Conservation (phyloP, 495 filamentous ascomycete genomes). For the Tuber indicum region DNA sequence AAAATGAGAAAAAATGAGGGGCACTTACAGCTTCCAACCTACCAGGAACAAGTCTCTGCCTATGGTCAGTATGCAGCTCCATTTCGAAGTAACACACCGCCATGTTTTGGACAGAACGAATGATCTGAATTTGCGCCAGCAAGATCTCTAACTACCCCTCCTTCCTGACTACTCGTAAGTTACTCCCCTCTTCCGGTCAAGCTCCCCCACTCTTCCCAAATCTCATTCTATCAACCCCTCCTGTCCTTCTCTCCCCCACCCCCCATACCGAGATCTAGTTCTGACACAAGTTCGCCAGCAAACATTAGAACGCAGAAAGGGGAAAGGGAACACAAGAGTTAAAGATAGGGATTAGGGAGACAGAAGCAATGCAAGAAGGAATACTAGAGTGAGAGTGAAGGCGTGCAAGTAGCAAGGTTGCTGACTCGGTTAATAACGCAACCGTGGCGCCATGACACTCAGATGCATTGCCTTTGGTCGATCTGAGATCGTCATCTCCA, state of each 20-base stretch:
- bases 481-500: conserved; percentile 34
- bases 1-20: neutral
- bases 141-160: neutral
- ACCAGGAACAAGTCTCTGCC: neutral
- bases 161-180: neutral
- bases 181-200: neutral
- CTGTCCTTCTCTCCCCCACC: neutral
- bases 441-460: conserved; percentile 38
- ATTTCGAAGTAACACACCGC: neutral
- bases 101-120: neutral
- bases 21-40: neutral
- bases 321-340: neutral
- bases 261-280: neutral
- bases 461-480: conserved; percentile 28
- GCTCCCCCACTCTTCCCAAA: neutral
- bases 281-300: neutral
- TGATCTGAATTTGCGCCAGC: neutral
- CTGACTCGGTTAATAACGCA: conserved; percentile 38
- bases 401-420: conserved; percentile 25
- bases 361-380: neutral
- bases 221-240: neutral
- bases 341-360: neutral
- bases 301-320: neutral
- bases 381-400: neutral
- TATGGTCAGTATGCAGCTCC: neutral